phyloP scores from a whole-genome alignment of 768 basidiomycete species.

The Russula brevipes region DNA sequence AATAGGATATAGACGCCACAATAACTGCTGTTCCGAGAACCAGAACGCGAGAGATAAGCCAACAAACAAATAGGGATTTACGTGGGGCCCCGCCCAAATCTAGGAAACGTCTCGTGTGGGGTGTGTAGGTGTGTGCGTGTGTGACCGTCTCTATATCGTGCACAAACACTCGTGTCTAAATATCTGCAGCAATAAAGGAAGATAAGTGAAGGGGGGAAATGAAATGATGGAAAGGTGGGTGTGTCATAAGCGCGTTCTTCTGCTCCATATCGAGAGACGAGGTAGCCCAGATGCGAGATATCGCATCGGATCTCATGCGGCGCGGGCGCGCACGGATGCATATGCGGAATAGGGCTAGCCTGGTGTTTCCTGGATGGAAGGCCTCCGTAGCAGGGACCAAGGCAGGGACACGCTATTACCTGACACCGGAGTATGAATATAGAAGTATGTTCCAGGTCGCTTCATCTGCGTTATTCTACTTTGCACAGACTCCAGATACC shows the following conservation, averaged over 20 bases:
- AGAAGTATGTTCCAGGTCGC: neutral
- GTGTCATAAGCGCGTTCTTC: neutral
- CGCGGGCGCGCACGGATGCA: neutral
- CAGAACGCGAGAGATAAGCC: neutral
- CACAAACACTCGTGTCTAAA: slow-evolving; percentile 1
- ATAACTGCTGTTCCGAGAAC: slow-evolving; percentile 1
- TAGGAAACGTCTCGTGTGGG: slow-evolving; percentile 1
- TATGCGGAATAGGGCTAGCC: slow-evolving; percentile 3
- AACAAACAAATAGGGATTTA: slow-evolving; percentile 3
- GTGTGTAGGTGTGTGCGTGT: neutral
- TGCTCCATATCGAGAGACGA: slow-evolving; percentile 4
- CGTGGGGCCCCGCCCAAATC: slow-evolving; percentile 7
- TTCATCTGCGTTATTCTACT: slow-evolving; percentile 3
- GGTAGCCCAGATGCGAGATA: neutral
- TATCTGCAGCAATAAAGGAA: neutral
- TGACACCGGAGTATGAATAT: neutral
- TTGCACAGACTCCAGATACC: slow-evolving; percentile 23
- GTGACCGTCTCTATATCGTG: neutral
- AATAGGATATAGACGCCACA: slow-evolving; percentile 10
- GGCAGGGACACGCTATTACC: neutral
- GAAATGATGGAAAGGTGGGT: no score
- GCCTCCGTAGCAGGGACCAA: neutral
- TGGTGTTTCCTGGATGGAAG: neutral
- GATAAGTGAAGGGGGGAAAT: slow-evolving; percentile 10
- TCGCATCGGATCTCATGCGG: slow-evolving; percentile 16